Conservation (phyloP, 2,329 filamentous ascomycete genomes). For the Colletotrichum tropicicola region DNA sequence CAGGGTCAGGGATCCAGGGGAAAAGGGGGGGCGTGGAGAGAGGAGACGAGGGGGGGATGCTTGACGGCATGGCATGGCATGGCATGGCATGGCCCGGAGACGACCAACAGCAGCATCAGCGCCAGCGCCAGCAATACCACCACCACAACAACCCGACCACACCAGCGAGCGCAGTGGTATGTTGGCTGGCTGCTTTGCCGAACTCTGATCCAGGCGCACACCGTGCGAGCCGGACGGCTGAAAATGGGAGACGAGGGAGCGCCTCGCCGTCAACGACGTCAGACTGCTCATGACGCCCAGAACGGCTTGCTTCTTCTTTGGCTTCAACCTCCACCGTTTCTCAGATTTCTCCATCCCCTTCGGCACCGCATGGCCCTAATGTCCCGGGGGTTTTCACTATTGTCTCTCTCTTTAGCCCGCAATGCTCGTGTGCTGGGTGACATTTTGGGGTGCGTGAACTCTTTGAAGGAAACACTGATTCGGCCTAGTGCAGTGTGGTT, state of each 20-base stretch:
- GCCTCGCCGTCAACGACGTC: conserved; percentile 2
- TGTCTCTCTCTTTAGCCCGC: neutral
- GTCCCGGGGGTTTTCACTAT: neutral
- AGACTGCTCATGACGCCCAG: neutral
- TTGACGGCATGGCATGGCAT: conserved; percentile 18
- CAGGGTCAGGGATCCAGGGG: conserved; percentile 12
- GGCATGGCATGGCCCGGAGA: conserved; percentile 27
- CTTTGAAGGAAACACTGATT: conserved; percentile 3
- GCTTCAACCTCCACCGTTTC: too few relatives aligned
- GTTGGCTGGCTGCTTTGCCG: conserved; percentile 3
- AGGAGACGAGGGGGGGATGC: conserved; percentile 1
- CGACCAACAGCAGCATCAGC: neutral
- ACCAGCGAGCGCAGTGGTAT: neutral
- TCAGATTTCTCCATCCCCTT: neutral
- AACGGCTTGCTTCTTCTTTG: neutral
- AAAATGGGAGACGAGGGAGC: conserved; percentile 5
- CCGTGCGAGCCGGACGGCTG: neutral
- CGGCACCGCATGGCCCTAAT: neutral
- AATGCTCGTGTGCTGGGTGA: conserved; percentile 12
- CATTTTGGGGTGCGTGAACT: conserved; percentile 4
- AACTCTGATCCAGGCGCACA: neutral
- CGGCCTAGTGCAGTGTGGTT: conserved; percentile 13
- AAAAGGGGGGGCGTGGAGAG: neutral
- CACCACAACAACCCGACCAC: neutral
- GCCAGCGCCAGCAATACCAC: neutral